These are phyloP conservation scores for Trichoderma sp. DNA, from an alignment of 2,329 filamentous ascomycete species.

Conservation along the genomic window DNA sequence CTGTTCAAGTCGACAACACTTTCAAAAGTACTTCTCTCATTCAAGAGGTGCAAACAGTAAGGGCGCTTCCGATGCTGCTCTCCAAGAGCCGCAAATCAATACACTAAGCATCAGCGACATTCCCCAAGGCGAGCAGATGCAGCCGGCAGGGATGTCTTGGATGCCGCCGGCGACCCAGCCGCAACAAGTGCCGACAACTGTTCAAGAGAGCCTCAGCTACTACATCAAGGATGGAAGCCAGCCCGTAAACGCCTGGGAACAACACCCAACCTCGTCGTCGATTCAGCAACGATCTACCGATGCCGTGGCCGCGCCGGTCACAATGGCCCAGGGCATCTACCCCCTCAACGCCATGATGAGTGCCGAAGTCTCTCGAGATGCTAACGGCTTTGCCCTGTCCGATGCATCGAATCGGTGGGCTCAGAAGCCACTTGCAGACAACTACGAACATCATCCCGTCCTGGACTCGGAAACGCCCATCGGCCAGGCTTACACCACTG, in stretches of 20 bases:
- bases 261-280: conserved; percentile 7
- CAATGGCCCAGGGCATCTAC: conserved; percentile 43
- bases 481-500: conserved; percentile 62
- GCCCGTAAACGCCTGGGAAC: conserved; percentile 23
- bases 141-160: conserved; percentile 22
- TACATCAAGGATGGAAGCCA: conserved; percentile 17
- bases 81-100: conserved; percentile 1
- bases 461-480: conserved; percentile 61
- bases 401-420: conserved; percentile 42
- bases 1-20: conserved; percentile 21
- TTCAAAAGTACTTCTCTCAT: conserved; percentile 19
- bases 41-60: conserved; percentile 10
- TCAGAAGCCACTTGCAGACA: conserved; percentile 59
- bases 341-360: conserved; percentile 51
- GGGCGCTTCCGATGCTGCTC: not conserved
- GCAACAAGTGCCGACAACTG: conserved; percentile 21
- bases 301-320: conserved; percentile 1
- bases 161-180: conserved; percentile 24
- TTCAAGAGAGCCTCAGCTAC: conserved; percentile 24
- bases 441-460: conserved; percentile 55
- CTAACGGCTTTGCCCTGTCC: not conserved
- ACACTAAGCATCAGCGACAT: conserved; percentile 18
- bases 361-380: conserved; percentile 40
- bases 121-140: conserved; percentile 20
- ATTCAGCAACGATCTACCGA: conserved; percentile 9